phyloP scores from a whole-genome alignment of 2,329 filamentous ascomycete species.

The Trichoderma oligosporum region DNA sequence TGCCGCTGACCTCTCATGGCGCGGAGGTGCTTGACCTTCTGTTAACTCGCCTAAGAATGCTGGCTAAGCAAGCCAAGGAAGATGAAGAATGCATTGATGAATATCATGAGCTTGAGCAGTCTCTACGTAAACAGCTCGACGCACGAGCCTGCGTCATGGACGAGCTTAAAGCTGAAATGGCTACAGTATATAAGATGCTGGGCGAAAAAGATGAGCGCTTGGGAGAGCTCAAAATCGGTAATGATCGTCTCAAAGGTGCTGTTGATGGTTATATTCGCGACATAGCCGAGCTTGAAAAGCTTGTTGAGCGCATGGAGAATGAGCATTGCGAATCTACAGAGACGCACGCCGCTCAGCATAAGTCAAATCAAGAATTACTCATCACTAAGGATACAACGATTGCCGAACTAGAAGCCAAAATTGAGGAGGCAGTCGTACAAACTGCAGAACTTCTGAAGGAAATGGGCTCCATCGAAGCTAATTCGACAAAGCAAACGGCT shows the following conservation, averaged over 20 bases:
- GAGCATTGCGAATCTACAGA: slow-evolving; percentile 32
- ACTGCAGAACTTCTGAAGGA: slow-evolving; percentile 39
- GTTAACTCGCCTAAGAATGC: slow-evolving; percentile 46
- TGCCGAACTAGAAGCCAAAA: slow-evolving; percentile 42
- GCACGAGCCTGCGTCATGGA: slow-evolving; percentile 52
- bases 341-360: slow-evolving; percentile 34
- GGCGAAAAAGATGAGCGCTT: slow-evolving; percentile 39
- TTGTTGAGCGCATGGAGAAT: slow-evolving; percentile 48
- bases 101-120: slow-evolving; percentile 54
- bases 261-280: slow-evolving; percentile 53
- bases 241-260: slow-evolving; percentile 49
- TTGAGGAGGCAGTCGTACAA: slow-evolving; percentile 40
- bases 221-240: slow-evolving; percentile 46
- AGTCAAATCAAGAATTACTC: slow-evolving; percentile 34
- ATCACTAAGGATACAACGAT: slow-evolving; percentile 38
- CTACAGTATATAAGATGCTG: slow-evolving; percentile 33
- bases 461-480: slow-evolving; percentile 37
- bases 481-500: slow-evolving; percentile 32
- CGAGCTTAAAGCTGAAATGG: slow-evolving; percentile 42
- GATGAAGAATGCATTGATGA: slow-evolving; percentile 56
- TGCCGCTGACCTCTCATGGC: slow-evolving; percentile 51
- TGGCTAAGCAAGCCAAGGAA: slow-evolving; percentile 45
- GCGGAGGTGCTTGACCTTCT: slow-evolving; percentile 55
- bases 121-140: slow-evolving; percentile 54
- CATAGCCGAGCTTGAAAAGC: slow-evolving; percentile 49